Evolutionary conservation across 768 basidiomycete species (phyloP).

Genomic region (Hygrophoropsis aurantiaca): DNA sequence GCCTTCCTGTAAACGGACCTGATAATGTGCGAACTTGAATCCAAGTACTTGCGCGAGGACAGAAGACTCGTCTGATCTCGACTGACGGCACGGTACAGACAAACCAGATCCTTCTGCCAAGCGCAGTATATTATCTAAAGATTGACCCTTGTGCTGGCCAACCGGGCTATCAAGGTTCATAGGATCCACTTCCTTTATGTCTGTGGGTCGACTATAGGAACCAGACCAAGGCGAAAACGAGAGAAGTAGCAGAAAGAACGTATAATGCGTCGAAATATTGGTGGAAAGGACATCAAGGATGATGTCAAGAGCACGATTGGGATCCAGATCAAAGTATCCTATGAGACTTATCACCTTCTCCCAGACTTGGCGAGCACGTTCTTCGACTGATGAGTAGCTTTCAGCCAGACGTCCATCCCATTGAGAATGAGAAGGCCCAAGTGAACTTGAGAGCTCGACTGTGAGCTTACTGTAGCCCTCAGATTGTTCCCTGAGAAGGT

Average conservation of each 20-base stretch:
- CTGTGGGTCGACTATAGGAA: constrained; percentile 35
- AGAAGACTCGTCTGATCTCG: constrained; percentile 33
- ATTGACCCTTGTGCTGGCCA: constrained; percentile 54
- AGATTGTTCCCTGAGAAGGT: constrained; percentile 93
- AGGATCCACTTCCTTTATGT: constrained; percentile 23
- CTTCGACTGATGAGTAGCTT: constrained; percentile 52
- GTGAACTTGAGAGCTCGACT: constrained; percentile 74
- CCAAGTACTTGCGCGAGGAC: constrained; percentile 90
- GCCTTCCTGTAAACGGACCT: constrained; percentile 49
- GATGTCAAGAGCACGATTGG: constrained; percentile 89
- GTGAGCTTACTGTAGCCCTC: constrained; percentile 96
- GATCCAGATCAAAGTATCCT: constrained; percentile 96
- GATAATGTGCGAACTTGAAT: constrained; percentile 94
- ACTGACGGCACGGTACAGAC: neutral
- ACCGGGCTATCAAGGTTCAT: constrained; percentile 41
- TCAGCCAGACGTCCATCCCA: constrained; percentile 68
- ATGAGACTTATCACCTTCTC: constrained; percentile 85
- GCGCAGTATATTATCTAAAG: constrained; percentile 63
- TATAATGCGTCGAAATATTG: constrained; percentile 78
- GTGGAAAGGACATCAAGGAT: constrained; percentile 88
- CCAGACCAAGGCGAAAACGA: constrained; percentile 87
- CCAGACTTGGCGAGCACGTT: constrained; percentile 71
- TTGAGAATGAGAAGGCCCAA: constrained; percentile 74
- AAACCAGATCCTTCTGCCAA: constrained; percentile 46
- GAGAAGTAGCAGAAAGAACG: constrained; percentile 86